Conservation (phyloP, 2,329 filamentous ascomycete genomes). For the Scedosporium apiospermum region DNA sequence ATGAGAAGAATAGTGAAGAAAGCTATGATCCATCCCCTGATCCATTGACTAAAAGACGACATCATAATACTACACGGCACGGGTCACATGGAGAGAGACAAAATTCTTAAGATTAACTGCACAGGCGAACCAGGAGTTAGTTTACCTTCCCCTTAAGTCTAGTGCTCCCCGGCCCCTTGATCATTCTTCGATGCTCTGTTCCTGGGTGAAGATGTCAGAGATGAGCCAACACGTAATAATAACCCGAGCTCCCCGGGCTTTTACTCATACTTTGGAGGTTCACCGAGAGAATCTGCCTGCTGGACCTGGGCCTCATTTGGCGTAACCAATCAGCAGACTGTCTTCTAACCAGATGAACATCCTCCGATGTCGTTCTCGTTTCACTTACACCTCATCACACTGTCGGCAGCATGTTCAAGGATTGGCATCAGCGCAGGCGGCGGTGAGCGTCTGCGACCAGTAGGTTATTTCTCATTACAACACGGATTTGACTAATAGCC, state of each 20-base stretch:
- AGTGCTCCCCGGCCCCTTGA: not conserved
- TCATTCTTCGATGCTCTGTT: not conserved
- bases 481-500: not conserved
- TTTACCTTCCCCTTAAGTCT: not conserved
- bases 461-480: not conserved
- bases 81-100: not conserved
- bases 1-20: not conserved
- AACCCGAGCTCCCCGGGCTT: too few relatives aligned
- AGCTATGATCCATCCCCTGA: not conserved
- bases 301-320: not conserved
- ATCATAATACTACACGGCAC: not conserved
- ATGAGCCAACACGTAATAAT: too few relatives aligned
- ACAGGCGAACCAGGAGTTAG: not conserved
- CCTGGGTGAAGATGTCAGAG: not conserved
- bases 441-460: not conserved
- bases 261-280: too few relatives aligned
- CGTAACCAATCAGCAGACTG: not conserved
- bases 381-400: not conserved
- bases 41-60: not conserved
- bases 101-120: not conserved
- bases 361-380: not conserved
- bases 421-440: not conserved
- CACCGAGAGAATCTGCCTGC: too few relatives aligned
- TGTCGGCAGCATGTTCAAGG: not conserved
- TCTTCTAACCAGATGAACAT: not conserved